Evolutionary conservation across 1,284 basidiomycete genomes (phyloP).

Genomic region (Leccinum pallidistipes): DNA sequence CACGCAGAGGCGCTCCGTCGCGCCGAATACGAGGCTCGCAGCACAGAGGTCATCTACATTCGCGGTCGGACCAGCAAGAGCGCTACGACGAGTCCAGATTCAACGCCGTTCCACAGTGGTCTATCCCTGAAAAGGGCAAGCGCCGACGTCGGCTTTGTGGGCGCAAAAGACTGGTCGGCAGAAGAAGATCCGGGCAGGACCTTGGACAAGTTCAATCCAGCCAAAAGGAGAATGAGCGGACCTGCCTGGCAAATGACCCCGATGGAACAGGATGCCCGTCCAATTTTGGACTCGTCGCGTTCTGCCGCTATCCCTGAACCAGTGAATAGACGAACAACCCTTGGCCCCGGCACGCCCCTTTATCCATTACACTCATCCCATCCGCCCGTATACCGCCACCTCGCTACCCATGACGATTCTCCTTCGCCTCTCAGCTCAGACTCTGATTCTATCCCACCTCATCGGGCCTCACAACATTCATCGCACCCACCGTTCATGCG

Average conservation of each 20-base stretch:
- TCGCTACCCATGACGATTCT: slow-evolving; percentile 51
- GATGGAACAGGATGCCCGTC: slow-evolving; percentile 31
- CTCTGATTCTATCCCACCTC: slow-evolving; percentile 51
- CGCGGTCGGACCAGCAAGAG: slow-evolving; percentile 54
- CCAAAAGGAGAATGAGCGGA: slow-evolving; percentile 47
- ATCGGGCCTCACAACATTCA: slow-evolving; percentile 29
- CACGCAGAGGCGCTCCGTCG: slow-evolving; percentile 79
- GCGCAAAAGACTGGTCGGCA: slow-evolving; percentile 37
- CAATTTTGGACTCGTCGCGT: slow-evolving; percentile 20
- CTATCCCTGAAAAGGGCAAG: slow-evolving; percentile 20
- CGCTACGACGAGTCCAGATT: slow-evolving; percentile 69
- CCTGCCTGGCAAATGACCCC: slow-evolving; percentile 53
- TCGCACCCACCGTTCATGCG: slow-evolving; percentile 26
- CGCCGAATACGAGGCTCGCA: slow-evolving; percentile 72
- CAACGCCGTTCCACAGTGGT: slow-evolving; percentile 45
- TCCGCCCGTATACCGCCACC: slow-evolving; percentile 37
- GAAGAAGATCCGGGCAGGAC: slow-evolving; percentile 31
- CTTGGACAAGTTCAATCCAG: slow-evolving; percentile 24
- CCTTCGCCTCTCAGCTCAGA: slow-evolving; percentile 70
- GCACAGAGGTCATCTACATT: slow-evolving; percentile 54
- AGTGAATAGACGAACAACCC: slow-evolving; percentile 25
- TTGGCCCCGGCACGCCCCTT: slow-evolving; percentile 36
- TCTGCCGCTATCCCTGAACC: slow-evolving; percentile 26
- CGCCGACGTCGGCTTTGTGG: slow-evolving; percentile 44
- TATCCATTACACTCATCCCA: slow-evolving; percentile 40